phyloP scores from a whole-genome alignment of 352 stramenopile species.

The Phytophthora citrophthora region DNA sequence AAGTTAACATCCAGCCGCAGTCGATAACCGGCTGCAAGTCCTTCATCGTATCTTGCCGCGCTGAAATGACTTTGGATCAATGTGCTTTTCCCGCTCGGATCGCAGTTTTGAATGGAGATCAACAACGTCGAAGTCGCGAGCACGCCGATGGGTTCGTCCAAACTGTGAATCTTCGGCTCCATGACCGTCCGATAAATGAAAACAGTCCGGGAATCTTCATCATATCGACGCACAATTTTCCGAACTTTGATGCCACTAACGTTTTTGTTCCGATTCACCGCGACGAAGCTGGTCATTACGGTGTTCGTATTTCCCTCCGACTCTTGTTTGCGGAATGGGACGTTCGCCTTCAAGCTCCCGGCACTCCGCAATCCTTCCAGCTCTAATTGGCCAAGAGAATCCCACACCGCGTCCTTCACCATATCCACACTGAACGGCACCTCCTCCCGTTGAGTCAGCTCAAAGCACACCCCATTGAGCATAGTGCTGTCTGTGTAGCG shows the following conservation, averaged over 20 bases:
- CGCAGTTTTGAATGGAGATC: background rate
- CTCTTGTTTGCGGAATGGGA: background rate
- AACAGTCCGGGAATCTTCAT: constrained; percentile 1
- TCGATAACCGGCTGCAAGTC: background rate
- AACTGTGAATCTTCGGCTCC: background rate
- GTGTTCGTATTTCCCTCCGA: background rate
- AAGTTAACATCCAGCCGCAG: constrained; percentile 4
- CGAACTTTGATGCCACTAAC: background rate
- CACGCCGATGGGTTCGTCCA: background rate
- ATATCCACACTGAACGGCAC: background rate
- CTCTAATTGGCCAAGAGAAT: background rate
- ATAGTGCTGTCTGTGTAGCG: background rate
- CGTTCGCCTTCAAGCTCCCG: background rate
- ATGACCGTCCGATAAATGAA: constrained; percentile 7
- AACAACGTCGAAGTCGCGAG: constrained; percentile 9
- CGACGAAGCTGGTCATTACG: background rate
- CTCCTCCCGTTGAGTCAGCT: background rate
- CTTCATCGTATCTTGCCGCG: constrained; percentile 7
- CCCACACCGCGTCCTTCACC: background rate
- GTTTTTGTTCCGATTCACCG: too few relatives aligned
- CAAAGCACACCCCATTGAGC: constrained; percentile 5
- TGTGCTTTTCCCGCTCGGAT: background rate
- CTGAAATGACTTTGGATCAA: constrained; percentile 10
- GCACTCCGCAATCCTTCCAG: background rate
- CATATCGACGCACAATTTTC: constrained; percentile 11